phyloP scores from a whole-genome alignment of 164 flowering plant genomes.

The Stephania cephalantha region DNA sequence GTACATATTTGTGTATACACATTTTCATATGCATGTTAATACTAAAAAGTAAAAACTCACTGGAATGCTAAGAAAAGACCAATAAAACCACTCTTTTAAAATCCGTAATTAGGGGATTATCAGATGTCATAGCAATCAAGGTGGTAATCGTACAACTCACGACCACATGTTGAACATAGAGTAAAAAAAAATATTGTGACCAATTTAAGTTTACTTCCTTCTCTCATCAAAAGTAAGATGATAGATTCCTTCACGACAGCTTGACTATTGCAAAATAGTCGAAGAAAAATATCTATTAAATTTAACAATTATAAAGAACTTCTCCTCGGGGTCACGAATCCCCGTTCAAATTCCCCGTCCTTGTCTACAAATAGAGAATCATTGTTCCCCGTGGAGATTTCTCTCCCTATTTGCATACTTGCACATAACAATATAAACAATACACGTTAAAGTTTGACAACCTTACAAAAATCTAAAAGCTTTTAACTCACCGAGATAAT shows the following conservation, averaged over 20 bases:
- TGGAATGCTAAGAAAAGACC: too few species aligned
- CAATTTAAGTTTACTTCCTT: neutral
- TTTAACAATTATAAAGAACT: slow-evolving; percentile 15
- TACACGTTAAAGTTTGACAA: slow-evolving; percentile 36
- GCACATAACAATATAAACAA: slow-evolving; percentile 15
- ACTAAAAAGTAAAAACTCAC: too few species aligned
- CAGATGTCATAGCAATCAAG: too few species aligned
- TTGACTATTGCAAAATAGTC: neutral
- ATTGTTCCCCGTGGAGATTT: too few species aligned
- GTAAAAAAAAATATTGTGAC: neutral
- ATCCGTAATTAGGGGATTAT: too few species aligned
- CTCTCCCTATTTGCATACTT: too few species aligned
- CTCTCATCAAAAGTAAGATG: neutral
- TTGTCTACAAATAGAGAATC: too few species aligned
- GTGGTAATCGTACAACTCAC: neutral
- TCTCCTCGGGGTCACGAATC: too few species aligned
- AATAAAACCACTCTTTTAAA: too few species aligned
- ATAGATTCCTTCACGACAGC: neutral
- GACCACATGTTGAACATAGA: neutral
- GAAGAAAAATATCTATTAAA: neutral
- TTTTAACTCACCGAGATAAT: slow-evolving; percentile 94
- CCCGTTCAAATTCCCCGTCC: too few species aligned
- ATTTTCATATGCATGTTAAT: too few species aligned
- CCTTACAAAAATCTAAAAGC: slow-evolving; percentile 44
- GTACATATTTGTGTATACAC: too few species aligned